Base-by-base conservation (phyloP, 345 rosid genomes). In the Pugionium dolabratum region DNA sequence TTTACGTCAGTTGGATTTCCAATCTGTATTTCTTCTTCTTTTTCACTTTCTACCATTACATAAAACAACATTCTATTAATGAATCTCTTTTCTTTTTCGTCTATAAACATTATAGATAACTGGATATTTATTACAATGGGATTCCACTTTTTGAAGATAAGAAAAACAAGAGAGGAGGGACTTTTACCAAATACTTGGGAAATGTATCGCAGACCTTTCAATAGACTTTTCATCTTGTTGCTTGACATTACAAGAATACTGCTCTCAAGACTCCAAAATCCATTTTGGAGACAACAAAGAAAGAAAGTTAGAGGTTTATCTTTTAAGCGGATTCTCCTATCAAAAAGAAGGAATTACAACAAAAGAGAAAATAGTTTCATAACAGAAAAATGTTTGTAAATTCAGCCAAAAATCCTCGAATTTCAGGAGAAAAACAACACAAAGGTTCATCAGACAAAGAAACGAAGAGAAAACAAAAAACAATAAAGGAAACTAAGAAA, bases 1-100 rank as follows among this genome's bases (percentile, higher is more conserved):
- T 89, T 92, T 72, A 92, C 97, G 54, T 92, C 95, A 4, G 98
- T 92, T 44, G 98, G 98, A 55, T 29, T 45, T 44, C 98, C 98
- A 55, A 92, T 92, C 64, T 79, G 71, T 82, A 92, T 87, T 57
- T 92, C 95, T 53, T 82, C 76, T 70, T 92, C 93, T 68, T 87
- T 83, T 63, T 76, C 96, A 65, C 85, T 79, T 7, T 89, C 95
- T 86, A 75, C 43, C 27, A 31, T 18, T 18, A 18, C 18, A 18
- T 18, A 18, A 18, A 18, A 18, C 18, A 18, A 18, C 18, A 18
- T 18, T 18, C 18, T 18, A 18, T 18, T 18, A 18, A 18, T 18
- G 18, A 18, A 18, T 18, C 18, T 18, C 18, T 18, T 18, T 18
- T 18, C 18, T 18, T 18, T 18, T 18, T 18, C 18, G 0, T 18